A percentile compares a stretch with the other conserved stretches of the same genome.
Evolutionary conservation across 352 stramenopile species (phyloP).

Genomic region (Pythium brachiatum): DNA sequence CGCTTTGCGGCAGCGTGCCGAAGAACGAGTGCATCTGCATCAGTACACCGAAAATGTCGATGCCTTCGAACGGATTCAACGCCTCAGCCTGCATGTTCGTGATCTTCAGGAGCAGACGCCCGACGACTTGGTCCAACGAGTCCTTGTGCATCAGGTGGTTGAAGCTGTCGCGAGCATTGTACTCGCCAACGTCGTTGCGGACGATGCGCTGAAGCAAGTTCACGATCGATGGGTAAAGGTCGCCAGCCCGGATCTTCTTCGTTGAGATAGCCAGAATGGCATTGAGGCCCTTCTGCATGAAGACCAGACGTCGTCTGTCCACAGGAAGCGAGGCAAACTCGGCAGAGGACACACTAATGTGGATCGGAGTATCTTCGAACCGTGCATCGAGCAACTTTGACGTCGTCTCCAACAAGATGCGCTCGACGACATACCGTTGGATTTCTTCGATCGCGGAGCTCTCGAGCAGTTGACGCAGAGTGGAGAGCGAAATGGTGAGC

Average conservation of each 20-base stretch:
- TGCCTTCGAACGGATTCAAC: slow-evolving; percentile 67
- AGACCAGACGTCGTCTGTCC: slow-evolving; percentile 38
- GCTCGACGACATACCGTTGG: slow-evolving; percentile 74
- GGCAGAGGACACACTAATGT: slow-evolving; percentile 39
- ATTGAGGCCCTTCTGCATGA: slow-evolving; percentile 71
- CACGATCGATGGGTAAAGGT: slow-evolving; percentile 76
- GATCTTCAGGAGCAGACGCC: slow-evolving; percentile 67
- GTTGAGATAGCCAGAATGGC: slow-evolving; percentile 56
- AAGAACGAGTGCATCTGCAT: slow-evolving; percentile 90
- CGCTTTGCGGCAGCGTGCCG: slow-evolving; percentile 56
- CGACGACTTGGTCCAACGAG: slow-evolving; percentile 75
- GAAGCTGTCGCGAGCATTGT: slow-evolving; percentile 64
- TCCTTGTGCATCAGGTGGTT: slow-evolving; percentile 77
- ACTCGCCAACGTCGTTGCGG: slow-evolving; percentile 75
- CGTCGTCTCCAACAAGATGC: slow-evolving; percentile 70
- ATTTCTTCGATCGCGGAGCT: slow-evolving; percentile 58
- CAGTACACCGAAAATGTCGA: slow-evolving; percentile 79
- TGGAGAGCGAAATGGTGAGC: slow-evolving; percentile 70
- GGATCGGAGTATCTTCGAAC: slow-evolving; percentile 54
- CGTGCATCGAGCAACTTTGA: slow-evolving; percentile 72
- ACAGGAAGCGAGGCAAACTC: slow-evolving; percentile 28
- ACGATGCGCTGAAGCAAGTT: slow-evolving; percentile 80
- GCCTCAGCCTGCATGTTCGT: slow-evolving; percentile 52
- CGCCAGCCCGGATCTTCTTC: slow-evolving; percentile 56
- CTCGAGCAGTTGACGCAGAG: slow-evolving; percentile 57